Evolutionary conservation across 2,329 filamentous ascomycete genomes (phyloP), one percentile per base, ranked within the genome.

Genomic region (Pseudogymnoascus sp.): DNA sequence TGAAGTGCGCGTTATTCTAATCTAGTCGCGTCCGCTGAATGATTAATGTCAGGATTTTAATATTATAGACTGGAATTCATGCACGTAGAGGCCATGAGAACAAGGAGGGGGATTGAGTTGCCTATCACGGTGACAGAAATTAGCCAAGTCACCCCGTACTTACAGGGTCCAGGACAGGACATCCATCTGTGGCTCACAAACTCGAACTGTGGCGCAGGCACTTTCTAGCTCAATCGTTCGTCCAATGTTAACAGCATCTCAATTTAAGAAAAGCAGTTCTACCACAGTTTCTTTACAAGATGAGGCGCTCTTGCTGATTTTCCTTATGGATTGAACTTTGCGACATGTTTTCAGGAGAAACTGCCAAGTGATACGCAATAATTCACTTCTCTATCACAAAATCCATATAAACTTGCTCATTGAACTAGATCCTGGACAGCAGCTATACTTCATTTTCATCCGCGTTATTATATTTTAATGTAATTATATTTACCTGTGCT

Each of bases 121-220:
- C 50, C 50, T 56, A 56, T 56, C 50, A 56, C 28, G 12, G 50
- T 56, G 50, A 56, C 50, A 56, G 50, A 56, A 56, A 56, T 56
- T 28, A 56, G 50, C 50, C 16, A 56, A 56, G 50, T 56, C 28
- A 56, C 26, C 28, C 28, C 7, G 28, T 56, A 56, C 50, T 16
- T 56, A 26, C 31, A 56, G 50, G 50, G 50, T 56, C 28, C 43
- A 26, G 22, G 19, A 38, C 40, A 50, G 43, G 43, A 28, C 22
- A 46, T 6, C 24, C 14, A 38, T 16, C 22, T 50, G 43, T 50
- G 43, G 43, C 43, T 28, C 43, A 50, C 8, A n/a, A 46, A 28
- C 14, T 16, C 2, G 4, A 28, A 28, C 7, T n/a, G 43, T 50
- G 43, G 43, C 43, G 24, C 24, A 50, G 14, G 14, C 12, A 3